Conservation (phyloP, 257 asterid genomes). For the Schizonepeta tenuifolia region DNA sequence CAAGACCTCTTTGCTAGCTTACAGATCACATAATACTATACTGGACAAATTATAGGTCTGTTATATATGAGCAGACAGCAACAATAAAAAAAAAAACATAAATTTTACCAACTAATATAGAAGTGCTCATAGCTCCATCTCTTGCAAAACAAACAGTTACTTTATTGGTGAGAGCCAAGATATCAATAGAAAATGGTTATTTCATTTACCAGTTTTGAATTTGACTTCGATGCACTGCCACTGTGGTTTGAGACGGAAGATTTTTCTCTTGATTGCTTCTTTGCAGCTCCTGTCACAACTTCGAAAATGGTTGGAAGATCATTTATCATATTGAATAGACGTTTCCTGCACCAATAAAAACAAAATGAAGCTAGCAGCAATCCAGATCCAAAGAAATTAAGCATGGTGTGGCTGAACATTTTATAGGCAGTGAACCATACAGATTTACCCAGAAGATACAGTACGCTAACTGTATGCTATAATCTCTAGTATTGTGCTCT, state of each 20-base stretch:
- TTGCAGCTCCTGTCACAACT: slow-evolving; percentile 77
- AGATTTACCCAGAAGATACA: slow-evolving; percentile 21
- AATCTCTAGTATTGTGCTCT: not conserved
- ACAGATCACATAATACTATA: not conserved
- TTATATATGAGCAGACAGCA: not conserved
- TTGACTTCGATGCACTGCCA: slow-evolving; percentile 68
- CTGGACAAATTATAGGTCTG: slow-evolving; percentile 9
- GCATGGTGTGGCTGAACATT: slow-evolving; percentile 7
- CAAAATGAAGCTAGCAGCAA: slow-evolving; percentile 26
- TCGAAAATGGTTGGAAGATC: slow-evolving; percentile 88
- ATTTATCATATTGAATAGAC: slow-evolving; percentile 76
- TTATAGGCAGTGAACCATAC: slow-evolving; percentile 20
- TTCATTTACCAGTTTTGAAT: slow-evolving; percentile 53
- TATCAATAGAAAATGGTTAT: not conserved
- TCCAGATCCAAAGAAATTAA: slow-evolving; percentile 24
- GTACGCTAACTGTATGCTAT: not conserved
- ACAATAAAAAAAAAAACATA: not conserved
- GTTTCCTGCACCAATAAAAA: slow-evolving; percentile 62
- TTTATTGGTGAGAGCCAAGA: not conserved
- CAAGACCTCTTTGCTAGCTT: slow-evolving; percentile 10
- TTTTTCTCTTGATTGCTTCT: slow-evolving; percentile 72
- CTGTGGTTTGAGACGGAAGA: slow-evolving; percentile 65
- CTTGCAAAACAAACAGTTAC: not conserved
- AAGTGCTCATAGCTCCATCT: slow-evolving; percentile 17
- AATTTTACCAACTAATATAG: not conserved